Evolutionary conservation across 257 asterid species (phyloP).

Genomic region (Avicennia marina): DNA sequence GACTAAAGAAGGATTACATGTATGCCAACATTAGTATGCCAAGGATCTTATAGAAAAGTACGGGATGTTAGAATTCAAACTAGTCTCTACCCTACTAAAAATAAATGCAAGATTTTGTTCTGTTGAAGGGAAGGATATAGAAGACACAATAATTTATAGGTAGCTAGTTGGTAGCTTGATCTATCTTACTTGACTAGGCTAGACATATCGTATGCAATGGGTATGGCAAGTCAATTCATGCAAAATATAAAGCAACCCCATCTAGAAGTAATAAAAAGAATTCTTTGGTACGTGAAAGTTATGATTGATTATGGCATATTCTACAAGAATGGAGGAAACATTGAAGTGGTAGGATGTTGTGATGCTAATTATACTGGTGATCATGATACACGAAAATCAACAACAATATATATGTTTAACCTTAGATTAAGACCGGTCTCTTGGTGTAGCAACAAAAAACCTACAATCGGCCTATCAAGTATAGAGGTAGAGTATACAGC

Average conservation of each 20-base stretch:
- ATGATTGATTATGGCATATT: background rate
- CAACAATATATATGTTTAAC: background rate
- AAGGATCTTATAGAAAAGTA: background rate
- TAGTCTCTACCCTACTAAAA: background rate
- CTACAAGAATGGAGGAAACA: background rate
- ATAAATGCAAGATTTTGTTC: background rate
- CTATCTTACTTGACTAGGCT: background rate
- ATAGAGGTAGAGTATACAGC: too few species aligned
- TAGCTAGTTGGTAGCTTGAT: background rate
- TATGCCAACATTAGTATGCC: background rate
- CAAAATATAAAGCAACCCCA: background rate
- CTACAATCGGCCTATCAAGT: too few species aligned
- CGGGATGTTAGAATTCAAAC: background rate
- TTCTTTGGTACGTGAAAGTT: background rate
- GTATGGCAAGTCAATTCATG: background rate
- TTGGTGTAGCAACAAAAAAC: conserved; percentile 9
- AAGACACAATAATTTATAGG: background rate
- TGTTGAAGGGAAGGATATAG: background rate
- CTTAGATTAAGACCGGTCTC: background rate
- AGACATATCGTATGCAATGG: background rate
- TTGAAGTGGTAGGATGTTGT: background rate
- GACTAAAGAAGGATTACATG: background rate
- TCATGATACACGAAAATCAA: background rate
- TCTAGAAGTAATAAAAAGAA: background rate
- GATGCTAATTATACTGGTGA: background rate